Base-by-base conservation (phyloP, 176 grass and related monocot genomes). In the Avena eriantha region DNA sequence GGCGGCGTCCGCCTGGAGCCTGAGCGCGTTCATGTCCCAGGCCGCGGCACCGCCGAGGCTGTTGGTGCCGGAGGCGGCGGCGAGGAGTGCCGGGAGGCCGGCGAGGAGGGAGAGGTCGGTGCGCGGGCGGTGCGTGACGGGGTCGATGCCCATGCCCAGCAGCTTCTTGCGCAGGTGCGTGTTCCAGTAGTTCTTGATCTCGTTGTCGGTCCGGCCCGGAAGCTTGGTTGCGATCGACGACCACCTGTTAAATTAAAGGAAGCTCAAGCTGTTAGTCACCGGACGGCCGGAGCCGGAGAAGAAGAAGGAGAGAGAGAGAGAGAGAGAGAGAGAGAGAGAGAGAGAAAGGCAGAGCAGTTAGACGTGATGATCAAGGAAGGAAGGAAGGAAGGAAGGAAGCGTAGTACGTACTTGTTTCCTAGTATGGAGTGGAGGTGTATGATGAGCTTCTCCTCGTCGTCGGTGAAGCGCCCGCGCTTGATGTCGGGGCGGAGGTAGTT, bases 101-200 rank as follows among this genome's bases (percentile, higher is more conserved):
- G 91, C 93, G 24, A 93, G 86, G 18, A 95, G 82, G 48, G 76
- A 69, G 39, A 98, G 93, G 50, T 98, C 93, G 31, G 93, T 79
- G 43, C 93, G 83, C 0, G 89, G 95, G 14, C 84, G 87, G 87
- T 98, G 95, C 7, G 95, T 98, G 76, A 98, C 91, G 1, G 95
- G 95, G 83, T 98, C 95, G 50, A 98, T 98, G 5, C 93, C 95
- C 86, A 92, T 92, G 34, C 45, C 48, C 0, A 98, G 91, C 3
- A 98, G 95, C 86, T 93, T 94, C 89, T 98, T 98, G 53, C 93
- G 81, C 1, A 98, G 90, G 60, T 98, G 93, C 0, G 95, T 98
- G 84, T 98, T 98, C 95, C 95, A 98, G 83, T 98, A 98, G 86
- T 98, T 98, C 86, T 98, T 98, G 81, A 98, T 95, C 91, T 98